These are phyloP conservation scores for Boeremia exigua DNA, from an alignment of 2,329 filamentous ascomycete genomes.

Conservation along the genomic window DNA sequence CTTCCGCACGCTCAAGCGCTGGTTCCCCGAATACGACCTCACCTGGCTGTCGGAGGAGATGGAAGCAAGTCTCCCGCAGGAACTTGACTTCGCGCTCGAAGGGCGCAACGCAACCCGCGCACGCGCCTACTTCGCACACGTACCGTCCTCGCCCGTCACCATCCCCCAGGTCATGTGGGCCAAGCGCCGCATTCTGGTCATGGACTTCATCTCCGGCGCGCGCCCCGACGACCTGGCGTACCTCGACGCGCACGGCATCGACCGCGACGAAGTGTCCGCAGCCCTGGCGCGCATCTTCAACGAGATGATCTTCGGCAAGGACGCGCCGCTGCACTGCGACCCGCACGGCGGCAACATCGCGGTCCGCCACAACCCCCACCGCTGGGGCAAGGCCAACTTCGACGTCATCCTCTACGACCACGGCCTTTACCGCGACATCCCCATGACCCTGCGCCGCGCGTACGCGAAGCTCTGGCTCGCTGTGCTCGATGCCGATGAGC, in stretches of 20 bases:
- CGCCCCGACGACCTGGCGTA: conserved; percentile 89
- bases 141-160: conserved; percentile 79
- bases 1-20: conserved; percentile 86
- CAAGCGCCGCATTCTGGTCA: conserved; percentile 86
- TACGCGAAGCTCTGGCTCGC: conserved; percentile 99
- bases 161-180: conserved; percentile 92
- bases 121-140: conserved; percentile 77
- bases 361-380: conserved; percentile 74
- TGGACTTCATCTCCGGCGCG: conserved; percentile 88
- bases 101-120: conserved; percentile 82
- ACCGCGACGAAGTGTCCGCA: conserved; percentile 93
- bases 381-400: conserved; percentile 73
- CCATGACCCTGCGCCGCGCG: conserved; percentile 74
- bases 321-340: conserved; percentile 92
- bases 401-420: conserved; percentile 97
- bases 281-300: conserved; percentile 93
- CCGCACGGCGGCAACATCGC: conserved; percentile 97
- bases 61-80: conserved; percentile 86
- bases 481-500: conserved; percentile 87
- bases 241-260: conserved; percentile 83
- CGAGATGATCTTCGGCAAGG: conserved; percentile 96
- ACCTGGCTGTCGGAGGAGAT: conserved; percentile 96
- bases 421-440: conserved; percentile 93
- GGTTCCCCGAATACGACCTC: conserved; percentile 97
- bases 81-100: conserved; percentile 88